Evolutionary conservation across 768 basidiomycete species (phyloP), one percentile per base, ranked within the genome.

Genomic region (Suillus bovinus): DNA sequence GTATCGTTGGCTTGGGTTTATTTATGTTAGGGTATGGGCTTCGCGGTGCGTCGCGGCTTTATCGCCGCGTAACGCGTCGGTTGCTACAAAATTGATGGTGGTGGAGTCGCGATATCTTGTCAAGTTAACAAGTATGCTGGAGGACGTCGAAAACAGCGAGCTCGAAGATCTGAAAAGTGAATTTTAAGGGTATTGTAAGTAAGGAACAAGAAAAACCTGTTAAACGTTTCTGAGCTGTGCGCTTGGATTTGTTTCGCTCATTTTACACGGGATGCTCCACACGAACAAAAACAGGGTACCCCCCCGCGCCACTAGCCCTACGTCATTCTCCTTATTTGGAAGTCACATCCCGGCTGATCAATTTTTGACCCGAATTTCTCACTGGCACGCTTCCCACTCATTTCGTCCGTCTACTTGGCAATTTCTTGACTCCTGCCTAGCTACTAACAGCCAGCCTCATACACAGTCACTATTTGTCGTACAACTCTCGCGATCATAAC

Each of bases 241-340:
- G 49, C 29, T 47, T 36, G 41, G 62, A 59, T 41, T 64, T 61
- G 62, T 58, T 53, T 60, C 55, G 61, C 56, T 67, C 66, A 72
- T 70, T 69, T 61, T 66, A 75, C 72, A 71, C 72, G 33, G 65
- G 57, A 65, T 9, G 72, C 72, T 74, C 72, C 72, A 74, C 72
- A 74, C 61, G 66, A 68, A 72, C 69, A 64, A 66, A 74, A 73
- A 76, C 71, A 69, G 72, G 72, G 72, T 76, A 65, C 8, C 65
- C 66, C 73, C 61, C 65, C 56, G 71, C 73, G 74, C 72, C 74
- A 46, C 68, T 57, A 17, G 27, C 65, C 63, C 66, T 74, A 74
- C 74, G 71, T 74, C 72, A 74, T 73, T 55, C 10, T 52, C 20
- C 70, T 63, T 64, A 64, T 63, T 1, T 13, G 59, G 47, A 50